Conservation (phyloP, 805 yeast species). For the Grigorovia humatica region DNA sequence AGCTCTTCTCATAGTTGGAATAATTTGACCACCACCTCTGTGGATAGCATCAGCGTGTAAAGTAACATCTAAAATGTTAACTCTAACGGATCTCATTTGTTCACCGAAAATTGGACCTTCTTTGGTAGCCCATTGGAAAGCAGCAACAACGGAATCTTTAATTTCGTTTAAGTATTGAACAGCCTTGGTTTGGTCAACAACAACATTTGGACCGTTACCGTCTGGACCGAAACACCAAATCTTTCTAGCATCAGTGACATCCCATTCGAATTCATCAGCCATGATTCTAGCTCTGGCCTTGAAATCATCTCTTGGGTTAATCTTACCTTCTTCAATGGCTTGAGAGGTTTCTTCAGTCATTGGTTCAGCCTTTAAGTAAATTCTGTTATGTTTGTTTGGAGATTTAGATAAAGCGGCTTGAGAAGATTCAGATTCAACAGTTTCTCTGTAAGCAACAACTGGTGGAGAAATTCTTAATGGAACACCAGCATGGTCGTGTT, state of each 20-base stretch:
- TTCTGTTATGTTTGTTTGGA: constrained; percentile 99
- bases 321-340: constrained; percentile 89
- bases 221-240: constrained; percentile 99
- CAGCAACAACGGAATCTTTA: constrained; percentile 99
- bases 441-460: constrained; percentile 97
- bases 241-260: constrained; percentile 99
- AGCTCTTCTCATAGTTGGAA: constrained; percentile 99
- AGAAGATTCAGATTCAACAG: constrained; percentile 87
- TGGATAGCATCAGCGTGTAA: constrained; percentile 99
- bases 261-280: constrained; percentile 99
- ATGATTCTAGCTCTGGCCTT: constrained; percentile 97
- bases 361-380: constrained; percentile 96
- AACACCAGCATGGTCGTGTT: constrained; percentile 98
- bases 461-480: constrained; percentile 98
- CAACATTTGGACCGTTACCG: constrained; percentile 97
- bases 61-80: constrained; percentile 97
- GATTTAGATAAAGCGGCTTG: constrained; percentile 97
- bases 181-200: constrained; percentile 99
- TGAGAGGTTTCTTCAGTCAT: constrained; percentile 82
- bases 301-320: constrained; percentile 94
- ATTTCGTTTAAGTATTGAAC: constrained; percentile 98
- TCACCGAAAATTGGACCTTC: constrained; percentile 99
- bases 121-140: constrained; percentile 99
- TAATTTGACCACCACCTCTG: constrained; percentile 99
- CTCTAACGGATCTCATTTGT: constrained; percentile 89